Evolutionary conservation across 2,329 filamentous ascomycete species (phyloP), one percentile per base, ranked within the genome.

Genomic region (Fusarium tupiense): DNA sequence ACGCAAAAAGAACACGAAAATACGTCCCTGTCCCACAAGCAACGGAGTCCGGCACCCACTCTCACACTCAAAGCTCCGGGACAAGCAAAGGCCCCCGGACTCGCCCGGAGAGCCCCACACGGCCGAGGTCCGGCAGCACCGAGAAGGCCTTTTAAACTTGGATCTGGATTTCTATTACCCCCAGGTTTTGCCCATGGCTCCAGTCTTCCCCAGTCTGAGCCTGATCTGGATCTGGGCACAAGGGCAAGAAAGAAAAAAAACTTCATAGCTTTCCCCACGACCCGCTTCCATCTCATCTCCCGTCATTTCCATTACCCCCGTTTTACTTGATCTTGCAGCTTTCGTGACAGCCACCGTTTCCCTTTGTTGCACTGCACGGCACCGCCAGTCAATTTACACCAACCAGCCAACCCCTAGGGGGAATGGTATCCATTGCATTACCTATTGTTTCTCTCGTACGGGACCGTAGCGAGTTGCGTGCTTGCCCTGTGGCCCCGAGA

Each of bases 241-340:
- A 71, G 56, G 47, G 41, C 54, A 57, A 50, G 44, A 73, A 46
- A 31, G 35, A 66, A 24, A 67, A 64, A 73, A 75, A 64, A 70
- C 41, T 58, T 67, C 61, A 59, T 47, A 49, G 50, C 59, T 74
- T 75, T 75, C 72, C 73, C 72, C 73, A 71, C 53, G 69, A 52
- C 59, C 64, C 65, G 62, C 75, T 63, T 61, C 35, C 56, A 62
- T 50, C 44, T 67, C 70, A 54, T 61, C 57, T 74, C 57, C 56
- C 62, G 64, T 71, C 65, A 69, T 72, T 65, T 73, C 65, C 64
- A 76, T 75, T 83, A 83, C 81, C 80, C 80, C 80, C 80, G 77
- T 77, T 78, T 83, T 83, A 83, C 82, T 78, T 83, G 78, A 82
- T 83, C 75, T 77, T 80, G 79, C 79, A 80, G 76, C 70, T 72